Percentiles rank a stretch among this genome's conserved stretches.
phyloP scores from a whole-genome alignment of 352 stramenopile species.

The Peronospora tabacina region DNA sequence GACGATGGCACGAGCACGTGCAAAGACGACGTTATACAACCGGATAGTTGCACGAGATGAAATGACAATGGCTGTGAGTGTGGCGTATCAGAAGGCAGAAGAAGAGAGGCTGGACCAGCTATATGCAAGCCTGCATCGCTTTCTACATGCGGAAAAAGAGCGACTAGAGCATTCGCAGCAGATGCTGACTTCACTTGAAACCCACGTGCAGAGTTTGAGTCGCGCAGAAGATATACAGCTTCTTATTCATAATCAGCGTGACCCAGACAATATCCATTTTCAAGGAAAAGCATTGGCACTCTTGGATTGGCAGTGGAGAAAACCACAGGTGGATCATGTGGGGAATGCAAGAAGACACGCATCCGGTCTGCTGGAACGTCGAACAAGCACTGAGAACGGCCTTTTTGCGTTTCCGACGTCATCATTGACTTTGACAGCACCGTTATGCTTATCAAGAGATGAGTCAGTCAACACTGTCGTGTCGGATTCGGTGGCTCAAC shows the following conservation, averaged over 20 bases:
- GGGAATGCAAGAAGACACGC: slow-evolving; percentile 7
- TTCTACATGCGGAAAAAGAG: slow-evolving; percentile 72
- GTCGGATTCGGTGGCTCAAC: slow-evolving; percentile 8
- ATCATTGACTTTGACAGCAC: slow-evolving; percentile 16
- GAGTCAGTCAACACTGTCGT: slow-evolving; percentile 2
- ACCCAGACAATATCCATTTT: slow-evolving; percentile 85
- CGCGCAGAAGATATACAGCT: slow-evolving; percentile 78
- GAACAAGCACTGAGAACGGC: slow-evolving; percentile 22
- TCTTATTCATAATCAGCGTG: slow-evolving; percentile 74
- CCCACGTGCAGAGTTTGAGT: slow-evolving; percentile 50
- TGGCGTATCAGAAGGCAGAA: slow-evolving; percentile 79
- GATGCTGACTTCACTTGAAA: slow-evolving; percentile 50
- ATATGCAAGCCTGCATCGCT: slow-evolving; percentile 55
- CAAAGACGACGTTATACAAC: slow-evolving; percentile 77
- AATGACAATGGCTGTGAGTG: slow-evolving; percentile 86
- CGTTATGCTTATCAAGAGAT: slow-evolving; percentile 10
- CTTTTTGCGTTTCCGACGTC: slow-evolving; percentile 17
- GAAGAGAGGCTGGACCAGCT: slow-evolving; percentile 78
- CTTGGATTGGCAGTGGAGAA: slow-evolving; percentile 78
- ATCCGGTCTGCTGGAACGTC: slow-evolving; percentile 24
- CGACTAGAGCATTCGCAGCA: slow-evolving; percentile 53
- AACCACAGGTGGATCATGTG: slow-evolving; percentile 34
- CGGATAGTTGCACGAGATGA: slow-evolving; percentile 76
- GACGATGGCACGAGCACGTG: slow-evolving; percentile 43
- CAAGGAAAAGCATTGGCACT: slow-evolving; percentile 81